Evolutionary conservation across 2,329 filamentous ascomycete genomes (phyloP).

Genomic region (Colletotrichum siamense): DNA sequence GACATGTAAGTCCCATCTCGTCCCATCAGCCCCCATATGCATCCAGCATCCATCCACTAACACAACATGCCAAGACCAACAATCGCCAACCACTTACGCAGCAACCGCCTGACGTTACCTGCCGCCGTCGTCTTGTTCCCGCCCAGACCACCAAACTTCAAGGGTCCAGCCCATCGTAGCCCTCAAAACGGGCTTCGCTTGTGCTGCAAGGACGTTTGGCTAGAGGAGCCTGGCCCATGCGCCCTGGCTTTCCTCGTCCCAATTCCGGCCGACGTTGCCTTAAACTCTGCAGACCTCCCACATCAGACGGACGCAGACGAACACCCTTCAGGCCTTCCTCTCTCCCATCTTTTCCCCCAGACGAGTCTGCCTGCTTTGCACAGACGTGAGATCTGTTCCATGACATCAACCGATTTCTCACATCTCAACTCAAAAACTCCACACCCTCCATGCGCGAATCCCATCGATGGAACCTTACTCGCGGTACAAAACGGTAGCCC

Average conservation of each 20-base stretch:
- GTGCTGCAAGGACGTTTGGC: background rate
- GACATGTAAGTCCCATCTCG: background rate
- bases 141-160: background rate
- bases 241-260: background rate
- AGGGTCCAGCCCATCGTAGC: background rate
- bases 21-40: background rate
- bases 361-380: background rate
- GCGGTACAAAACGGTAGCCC: background rate
- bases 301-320: background rate
- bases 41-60: background rate
- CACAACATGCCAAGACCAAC: background rate
- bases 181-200: background rate
- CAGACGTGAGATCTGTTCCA: background rate
- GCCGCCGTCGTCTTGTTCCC: background rate
- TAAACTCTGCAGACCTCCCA: slow-evolving; percentile 3
- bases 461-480: background rate
- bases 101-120: background rate
- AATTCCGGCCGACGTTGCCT: background rate
- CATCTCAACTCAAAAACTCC: background rate
- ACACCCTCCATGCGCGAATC: background rate
- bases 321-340: background rate
- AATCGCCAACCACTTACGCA: background rate
- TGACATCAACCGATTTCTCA: background rate
- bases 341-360: background rate
- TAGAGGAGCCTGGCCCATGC: background rate